Evolutionary conservation across 257 asterid genomes (phyloP).

Genomic region (Salvia rosmarinus): DNA sequence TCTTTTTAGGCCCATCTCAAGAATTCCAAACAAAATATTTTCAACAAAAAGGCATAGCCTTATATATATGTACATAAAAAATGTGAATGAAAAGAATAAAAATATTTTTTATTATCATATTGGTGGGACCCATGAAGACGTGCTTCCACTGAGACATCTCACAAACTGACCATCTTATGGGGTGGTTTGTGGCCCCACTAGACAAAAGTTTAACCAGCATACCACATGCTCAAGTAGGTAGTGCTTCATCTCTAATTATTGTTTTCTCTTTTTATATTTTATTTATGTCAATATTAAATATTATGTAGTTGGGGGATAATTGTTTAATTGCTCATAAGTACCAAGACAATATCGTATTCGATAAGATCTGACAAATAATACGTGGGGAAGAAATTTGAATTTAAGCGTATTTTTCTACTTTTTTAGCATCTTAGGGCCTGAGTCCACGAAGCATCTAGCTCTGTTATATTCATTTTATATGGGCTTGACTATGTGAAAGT

Average conservation of each 20-base stretch:
- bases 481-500: background rate
- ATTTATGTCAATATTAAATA: background rate
- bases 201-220: slow-evolving; percentile 63
- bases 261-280: background rate
- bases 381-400: background rate
- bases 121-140: slow-evolving; percentile 43
- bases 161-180: slow-evolving; percentile 49
- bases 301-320: background rate
- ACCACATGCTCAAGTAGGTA: slow-evolving; percentile 75
- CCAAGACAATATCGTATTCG: slow-evolving; percentile 2
- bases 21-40: slow-evolving; percentile 8
- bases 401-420: background rate
- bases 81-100: background rate
- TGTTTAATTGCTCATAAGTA: slow-evolving; percentile 7
- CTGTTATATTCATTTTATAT: background rate
- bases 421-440: background rate
- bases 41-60: too few species aligned
- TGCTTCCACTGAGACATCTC: slow-evolving; percentile 51
- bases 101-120: background rate
- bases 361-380: background rate
- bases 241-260: slow-evolving; percentile 54
- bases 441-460: slow-evolving; percentile 24
- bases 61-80: background rate
- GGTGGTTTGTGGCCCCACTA: slow-evolving; percentile 62
- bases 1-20: slow-evolving; percentile 21